These are phyloP conservation scores for Colletotrichum chrysophilum DNA, from an alignment of 2,329 filamentous ascomycete genomes.

Conservation along the genomic window DNA sequence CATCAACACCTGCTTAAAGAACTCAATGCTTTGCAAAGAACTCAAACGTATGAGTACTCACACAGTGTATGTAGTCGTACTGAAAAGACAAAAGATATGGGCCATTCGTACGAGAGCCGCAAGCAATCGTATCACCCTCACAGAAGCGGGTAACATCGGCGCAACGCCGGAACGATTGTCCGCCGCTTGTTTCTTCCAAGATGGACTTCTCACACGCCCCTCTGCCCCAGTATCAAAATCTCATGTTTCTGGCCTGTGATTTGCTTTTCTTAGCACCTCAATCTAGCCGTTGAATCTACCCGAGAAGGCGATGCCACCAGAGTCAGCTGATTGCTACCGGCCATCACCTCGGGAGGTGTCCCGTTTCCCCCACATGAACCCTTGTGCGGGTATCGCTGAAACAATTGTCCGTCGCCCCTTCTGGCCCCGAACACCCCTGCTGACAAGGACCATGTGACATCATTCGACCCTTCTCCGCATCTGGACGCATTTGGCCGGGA, in stretches of 20 bases:
- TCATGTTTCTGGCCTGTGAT: neutral
- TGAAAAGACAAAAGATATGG: neutral
- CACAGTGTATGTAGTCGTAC: neutral
- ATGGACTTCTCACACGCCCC: neutral
- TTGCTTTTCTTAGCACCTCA: neutral
- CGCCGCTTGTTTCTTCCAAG: neutral
- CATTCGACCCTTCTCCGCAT: slow-evolving; percentile 22
- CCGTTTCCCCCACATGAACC: neutral
- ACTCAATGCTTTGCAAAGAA: neutral
- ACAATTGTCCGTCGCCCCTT: neutral
- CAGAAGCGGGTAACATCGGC: neutral
- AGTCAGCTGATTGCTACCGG: neutral
- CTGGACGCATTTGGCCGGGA: slow-evolving; percentile 14
- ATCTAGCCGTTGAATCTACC: neutral
- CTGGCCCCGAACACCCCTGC: neutral
- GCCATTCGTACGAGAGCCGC: neutral
- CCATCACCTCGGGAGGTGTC: neutral
- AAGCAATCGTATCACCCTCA: neutral
- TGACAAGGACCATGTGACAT: slow-evolving; percentile 14
- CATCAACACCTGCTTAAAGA: neutral
- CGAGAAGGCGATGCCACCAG: neutral
- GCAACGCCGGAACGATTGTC: neutral
- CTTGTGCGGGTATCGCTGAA: neutral
- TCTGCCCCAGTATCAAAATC: neutral
- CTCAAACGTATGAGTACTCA: neutral